Conservation (phyloP, 805 yeast genomes). For the Cephaloascus fragrans region DNA sequence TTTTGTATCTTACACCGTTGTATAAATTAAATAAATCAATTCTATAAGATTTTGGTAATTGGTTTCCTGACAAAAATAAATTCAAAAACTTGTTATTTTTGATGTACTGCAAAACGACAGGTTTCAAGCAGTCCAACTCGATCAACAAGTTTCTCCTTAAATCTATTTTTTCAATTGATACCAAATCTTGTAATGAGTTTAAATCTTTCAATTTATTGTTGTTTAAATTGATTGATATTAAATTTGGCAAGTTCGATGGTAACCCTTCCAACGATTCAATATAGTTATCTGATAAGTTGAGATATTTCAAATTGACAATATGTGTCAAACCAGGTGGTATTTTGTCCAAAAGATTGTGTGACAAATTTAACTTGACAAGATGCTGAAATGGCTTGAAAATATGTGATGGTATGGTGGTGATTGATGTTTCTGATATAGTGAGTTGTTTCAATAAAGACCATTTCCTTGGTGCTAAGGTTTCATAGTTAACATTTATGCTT, state of each 20-base stretch:
- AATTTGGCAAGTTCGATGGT: slow-evolving; percentile 20
- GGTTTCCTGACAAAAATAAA: slow-evolving; percentile 26
- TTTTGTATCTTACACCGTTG: slow-evolving; percentile 41
- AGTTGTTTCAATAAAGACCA: slow-evolving; percentile 32
- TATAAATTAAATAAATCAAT: slow-evolving; percentile 45
- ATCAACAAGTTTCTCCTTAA: slow-evolving; percentile 36
- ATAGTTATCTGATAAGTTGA: slow-evolving; percentile 32
- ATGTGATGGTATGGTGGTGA: slow-evolving; percentile 20
- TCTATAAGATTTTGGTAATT: slow-evolving; percentile 35
- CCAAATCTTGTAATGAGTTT: slow-evolving; percentile 33
- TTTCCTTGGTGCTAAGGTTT: slow-evolving; percentile 20
- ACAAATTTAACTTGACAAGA: slow-evolving; percentile 39
- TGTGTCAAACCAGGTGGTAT: slow-evolving; percentile 47
- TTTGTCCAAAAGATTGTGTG: slow-evolving; percentile 38
- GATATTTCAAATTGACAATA: slow-evolving; percentile 35
- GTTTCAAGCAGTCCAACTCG: slow-evolving; percentile 21
- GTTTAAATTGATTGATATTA: slow-evolving; percentile 40
- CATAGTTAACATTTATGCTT: slow-evolving; percentile 8
- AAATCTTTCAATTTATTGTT: slow-evolving; percentile 34
- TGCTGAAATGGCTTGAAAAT: slow-evolving; percentile 28
- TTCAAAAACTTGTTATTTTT: slow-evolving; percentile 21
- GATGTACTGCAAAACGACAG: slow-evolving; percentile 23
- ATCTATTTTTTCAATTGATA: slow-evolving; percentile 39
- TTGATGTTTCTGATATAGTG: slow-evolving; percentile 28
- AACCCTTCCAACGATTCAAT: slow-evolving; percentile 22